These are phyloP conservation scores for Cephaloascus albidus DNA, from an alignment of 805 yeast species.

Conservation along the genomic window DNA sequence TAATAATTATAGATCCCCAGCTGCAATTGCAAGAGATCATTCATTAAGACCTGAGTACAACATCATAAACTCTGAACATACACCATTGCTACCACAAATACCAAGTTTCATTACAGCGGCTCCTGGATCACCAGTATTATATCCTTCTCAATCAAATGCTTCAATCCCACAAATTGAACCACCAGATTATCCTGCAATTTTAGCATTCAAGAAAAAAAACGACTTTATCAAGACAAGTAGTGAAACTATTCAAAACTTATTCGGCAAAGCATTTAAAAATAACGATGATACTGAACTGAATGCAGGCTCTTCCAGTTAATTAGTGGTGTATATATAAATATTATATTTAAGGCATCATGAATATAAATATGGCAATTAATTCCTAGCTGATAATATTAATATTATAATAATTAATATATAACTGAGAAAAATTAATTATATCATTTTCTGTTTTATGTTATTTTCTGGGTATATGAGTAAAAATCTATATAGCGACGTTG, in stretches of 20 bases:
- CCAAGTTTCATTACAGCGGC: not conserved
- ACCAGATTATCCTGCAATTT: slow-evolving; percentile 23
- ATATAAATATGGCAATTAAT: too few relatives aligned
- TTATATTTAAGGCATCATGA: too few relatives aligned
- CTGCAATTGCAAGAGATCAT: not conserved
- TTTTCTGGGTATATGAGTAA: too few relatives aligned
- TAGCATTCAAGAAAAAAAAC: slow-evolving; percentile 21
- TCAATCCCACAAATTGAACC: slow-evolving; percentile 17
- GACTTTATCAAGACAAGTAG: slow-evolving; percentile 27
- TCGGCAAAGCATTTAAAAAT: slow-evolving; percentile 16
- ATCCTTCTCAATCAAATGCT: not conserved
- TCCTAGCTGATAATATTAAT: too few relatives aligned
- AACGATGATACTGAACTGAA: slow-evolving; percentile 1
- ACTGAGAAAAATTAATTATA: too few relatives aligned
- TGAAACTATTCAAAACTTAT: slow-evolving; percentile 26
- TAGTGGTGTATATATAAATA: too few relatives aligned
- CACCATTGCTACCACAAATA: not conserved
- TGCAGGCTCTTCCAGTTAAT: too few relatives aligned
- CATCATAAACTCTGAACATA: slow-evolving; percentile 16
- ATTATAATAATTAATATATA: too few relatives aligned
- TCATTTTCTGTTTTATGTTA: too few relatives aligned
- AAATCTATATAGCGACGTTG: too few relatives aligned
- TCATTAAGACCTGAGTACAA: not conserved
- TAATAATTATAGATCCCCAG: not conserved
- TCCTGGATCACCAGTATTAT: not conserved